Evolutionary conservation across 2,329 filamentous ascomycete species (phyloP).

Genomic region (Diaporthe humulicola): DNA sequence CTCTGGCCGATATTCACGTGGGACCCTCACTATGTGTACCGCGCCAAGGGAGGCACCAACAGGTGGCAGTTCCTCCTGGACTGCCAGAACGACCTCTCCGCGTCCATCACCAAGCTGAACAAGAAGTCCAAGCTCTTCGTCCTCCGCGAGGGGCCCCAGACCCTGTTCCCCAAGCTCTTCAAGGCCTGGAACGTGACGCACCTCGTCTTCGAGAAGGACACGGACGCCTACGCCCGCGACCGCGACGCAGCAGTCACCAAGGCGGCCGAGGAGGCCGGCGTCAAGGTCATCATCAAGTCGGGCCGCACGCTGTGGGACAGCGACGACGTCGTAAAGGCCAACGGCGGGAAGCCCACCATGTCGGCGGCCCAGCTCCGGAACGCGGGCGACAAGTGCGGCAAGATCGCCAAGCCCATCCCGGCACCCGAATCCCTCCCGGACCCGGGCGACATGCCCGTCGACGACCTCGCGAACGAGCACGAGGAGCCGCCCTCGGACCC

Average conservation of each 20-base stretch:
- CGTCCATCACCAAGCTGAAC: slow-evolving; percentile 77
- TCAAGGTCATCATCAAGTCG: slow-evolving; percentile 73
- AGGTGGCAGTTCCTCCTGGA: slow-evolving; percentile 83
- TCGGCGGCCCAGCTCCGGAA: slow-evolving; percentile 76
- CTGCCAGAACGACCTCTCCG: slow-evolving; percentile 78
- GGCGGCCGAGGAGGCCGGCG: slow-evolving; percentile 74
- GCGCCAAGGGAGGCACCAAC: slow-evolving; percentile 77
- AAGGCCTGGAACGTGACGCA: slow-evolving; percentile 81
- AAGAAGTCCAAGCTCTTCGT: slow-evolving; percentile 78
- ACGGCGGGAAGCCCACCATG: slow-evolving; percentile 81
- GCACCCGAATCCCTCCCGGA: slow-evolving; percentile 72
- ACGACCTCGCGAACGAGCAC: slow-evolving; percentile 69
- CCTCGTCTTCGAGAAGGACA: slow-evolving; percentile 84
- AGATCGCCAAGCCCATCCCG: slow-evolving; percentile 71
- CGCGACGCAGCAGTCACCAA: slow-evolving; percentile 71
- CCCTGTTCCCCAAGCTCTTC: slow-evolving; percentile 79
- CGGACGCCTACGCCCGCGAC: slow-evolving; percentile 77
- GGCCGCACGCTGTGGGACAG: slow-evolving; percentile 82
- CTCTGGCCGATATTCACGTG: slow-evolving; percentile 85
- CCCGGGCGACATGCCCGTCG: slow-evolving; percentile 72
- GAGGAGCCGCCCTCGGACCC: slow-evolving; percentile 52
- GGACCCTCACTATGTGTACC: slow-evolving; percentile 86
- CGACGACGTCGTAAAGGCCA: slow-evolving; percentile 75
- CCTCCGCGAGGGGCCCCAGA: slow-evolving; percentile 79
- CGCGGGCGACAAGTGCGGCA: slow-evolving; percentile 73